These are phyloP conservation scores for Pulveroboletus ravenelii DNA, from an alignment of 768 basidiomycete species.

Conservation along the genomic window DNA sequence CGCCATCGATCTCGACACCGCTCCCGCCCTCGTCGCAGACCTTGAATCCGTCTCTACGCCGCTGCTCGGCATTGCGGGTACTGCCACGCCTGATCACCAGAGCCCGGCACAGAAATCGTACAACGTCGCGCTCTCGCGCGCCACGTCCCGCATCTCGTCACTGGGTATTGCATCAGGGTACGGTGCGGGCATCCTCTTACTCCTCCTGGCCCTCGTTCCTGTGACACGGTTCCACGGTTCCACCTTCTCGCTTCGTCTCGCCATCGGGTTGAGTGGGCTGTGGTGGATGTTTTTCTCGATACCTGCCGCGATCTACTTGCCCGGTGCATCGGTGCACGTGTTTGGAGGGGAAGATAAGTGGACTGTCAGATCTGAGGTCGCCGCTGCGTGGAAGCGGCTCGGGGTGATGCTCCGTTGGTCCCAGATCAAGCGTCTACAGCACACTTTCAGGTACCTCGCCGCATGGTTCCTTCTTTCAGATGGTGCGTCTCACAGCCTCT, in stretches of 20 bases:
- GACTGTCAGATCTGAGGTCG: constrained; percentile 50
- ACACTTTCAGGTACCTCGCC: constrained; percentile 85
- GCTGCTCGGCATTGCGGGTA: constrained; percentile 22
- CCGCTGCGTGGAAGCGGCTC: constrained; percentile 70
- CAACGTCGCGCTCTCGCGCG: constrained; percentile 56
- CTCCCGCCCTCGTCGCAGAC: not conserved
- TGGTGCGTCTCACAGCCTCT: constrained; percentile 43
- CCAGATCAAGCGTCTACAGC: constrained; percentile 68
- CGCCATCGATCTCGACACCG: constrained; percentile 14
- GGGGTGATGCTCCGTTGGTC: constrained; percentile 67
- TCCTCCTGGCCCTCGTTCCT: constrained; percentile 74
- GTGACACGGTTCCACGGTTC: constrained; percentile 69
- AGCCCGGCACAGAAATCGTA: constrained; percentile 37
- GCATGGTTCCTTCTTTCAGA: constrained; percentile 96
- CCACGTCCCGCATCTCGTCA: constrained; percentile 80
- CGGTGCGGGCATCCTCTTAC: constrained; percentile 70
- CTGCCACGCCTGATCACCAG: constrained; percentile 9
- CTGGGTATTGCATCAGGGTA: constrained; percentile 86
- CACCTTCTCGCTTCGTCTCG: constrained; percentile 73
- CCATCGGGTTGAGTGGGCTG: constrained; percentile 77
- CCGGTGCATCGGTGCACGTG: constrained; percentile 28
- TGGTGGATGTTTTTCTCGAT: constrained; percentile 88
- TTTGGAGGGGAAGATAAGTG: constrained; percentile 27
- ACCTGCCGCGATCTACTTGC: constrained; percentile 74
- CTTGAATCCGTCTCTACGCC: constrained; percentile 35